Conservation (phyloP, 2,329 filamentous ascomycete genomes). For the Onygena corvina region DNA sequence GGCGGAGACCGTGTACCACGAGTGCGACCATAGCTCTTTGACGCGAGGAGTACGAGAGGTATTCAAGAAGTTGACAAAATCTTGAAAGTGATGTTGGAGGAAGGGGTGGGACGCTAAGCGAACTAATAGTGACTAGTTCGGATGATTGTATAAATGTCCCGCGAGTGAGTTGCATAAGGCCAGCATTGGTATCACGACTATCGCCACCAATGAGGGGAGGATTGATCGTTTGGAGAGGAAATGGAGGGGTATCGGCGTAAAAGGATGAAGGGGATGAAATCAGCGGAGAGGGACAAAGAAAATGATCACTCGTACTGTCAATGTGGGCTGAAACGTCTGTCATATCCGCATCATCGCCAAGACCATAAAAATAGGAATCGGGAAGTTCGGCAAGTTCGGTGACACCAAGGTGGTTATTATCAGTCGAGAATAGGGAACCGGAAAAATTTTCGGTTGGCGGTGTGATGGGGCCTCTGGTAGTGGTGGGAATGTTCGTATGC, state of each 20-base stretch:
- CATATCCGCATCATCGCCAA: conserved; percentile 5
- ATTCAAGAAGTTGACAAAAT: conserved; percentile 8
- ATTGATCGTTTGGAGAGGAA: not conserved
- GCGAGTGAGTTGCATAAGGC: not conserved
- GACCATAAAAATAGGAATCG: conserved; percentile 1
- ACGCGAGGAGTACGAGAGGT: not conserved
- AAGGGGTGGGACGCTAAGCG: not conserved
- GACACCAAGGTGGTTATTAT: no score
- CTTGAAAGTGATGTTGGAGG: conserved; percentile 1
- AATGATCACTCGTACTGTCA: conserved; percentile 16
- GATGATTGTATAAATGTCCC: not conserved
- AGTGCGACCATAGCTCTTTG: not conserved
- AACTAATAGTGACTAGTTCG: conserved; percentile 12
- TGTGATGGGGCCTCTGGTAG: not conserved
- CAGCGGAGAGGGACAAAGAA: conserved; percentile 6
- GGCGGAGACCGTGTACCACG: not conserved
- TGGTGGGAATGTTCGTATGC: not conserved
- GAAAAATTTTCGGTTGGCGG: not conserved
- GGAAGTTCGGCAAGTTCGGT: conserved; percentile 1
- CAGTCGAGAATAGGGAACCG: not conserved
- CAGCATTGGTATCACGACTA: not conserved
- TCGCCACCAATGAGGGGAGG: not conserved
- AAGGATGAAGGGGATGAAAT: conserved; percentile 4
- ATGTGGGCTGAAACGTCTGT: conserved; percentile 12
- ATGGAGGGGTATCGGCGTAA: not conserved